phyloP scores from a whole-genome alignment of 2,329 filamentous ascomycete species.

The Ceratocystis eucalypticola region DNA sequence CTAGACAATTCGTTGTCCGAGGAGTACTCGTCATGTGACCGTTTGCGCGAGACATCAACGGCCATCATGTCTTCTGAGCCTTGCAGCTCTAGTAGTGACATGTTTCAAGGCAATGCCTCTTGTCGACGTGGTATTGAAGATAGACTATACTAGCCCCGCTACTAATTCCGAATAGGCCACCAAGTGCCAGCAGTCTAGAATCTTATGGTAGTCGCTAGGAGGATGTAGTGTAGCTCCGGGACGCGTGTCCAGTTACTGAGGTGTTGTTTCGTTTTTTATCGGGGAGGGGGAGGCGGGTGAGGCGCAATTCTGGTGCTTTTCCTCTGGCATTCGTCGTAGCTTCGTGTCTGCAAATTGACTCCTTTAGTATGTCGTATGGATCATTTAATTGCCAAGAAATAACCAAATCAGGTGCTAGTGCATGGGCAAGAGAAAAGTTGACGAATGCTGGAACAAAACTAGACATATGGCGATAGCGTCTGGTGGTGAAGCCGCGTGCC shows the following conservation, averaged over 20 bases:
- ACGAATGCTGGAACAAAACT: too few species aligned
- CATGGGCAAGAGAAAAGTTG: too few species aligned
- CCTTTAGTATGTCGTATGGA: too few species aligned
- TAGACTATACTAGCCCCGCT: neutral
- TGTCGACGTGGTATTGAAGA: neutral
- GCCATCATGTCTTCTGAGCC: constrained; percentile 28
- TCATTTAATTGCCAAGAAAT: too few species aligned
- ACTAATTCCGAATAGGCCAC: neutral
- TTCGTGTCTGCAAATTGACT: too few species aligned
- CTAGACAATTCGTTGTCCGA: constrained; percentile 24
- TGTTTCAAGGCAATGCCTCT: constrained; percentile 21
- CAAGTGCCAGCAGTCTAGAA: neutral
- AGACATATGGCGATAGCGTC: too few species aligned
- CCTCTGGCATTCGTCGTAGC: too few species aligned
- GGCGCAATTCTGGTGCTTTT: neutral
- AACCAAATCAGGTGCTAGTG: too few species aligned
- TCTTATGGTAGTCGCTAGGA: neutral
- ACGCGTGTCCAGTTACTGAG: neutral
- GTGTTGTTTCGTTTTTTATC: neutral
- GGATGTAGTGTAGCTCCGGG: neutral
- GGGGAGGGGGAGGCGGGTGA: too few species aligned
- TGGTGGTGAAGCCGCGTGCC: neutral
- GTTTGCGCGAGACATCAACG: constrained; percentile 33
- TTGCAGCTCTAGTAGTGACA: constrained; percentile 35
- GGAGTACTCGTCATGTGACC: constrained; percentile 35